A percentile compares a stretch with the other conserved stretches of the same genome.
Evolutionary conservation across 805 yeast genomes (phyloP).

Genomic region (Cyberlindnera euphorbiae): DNA sequence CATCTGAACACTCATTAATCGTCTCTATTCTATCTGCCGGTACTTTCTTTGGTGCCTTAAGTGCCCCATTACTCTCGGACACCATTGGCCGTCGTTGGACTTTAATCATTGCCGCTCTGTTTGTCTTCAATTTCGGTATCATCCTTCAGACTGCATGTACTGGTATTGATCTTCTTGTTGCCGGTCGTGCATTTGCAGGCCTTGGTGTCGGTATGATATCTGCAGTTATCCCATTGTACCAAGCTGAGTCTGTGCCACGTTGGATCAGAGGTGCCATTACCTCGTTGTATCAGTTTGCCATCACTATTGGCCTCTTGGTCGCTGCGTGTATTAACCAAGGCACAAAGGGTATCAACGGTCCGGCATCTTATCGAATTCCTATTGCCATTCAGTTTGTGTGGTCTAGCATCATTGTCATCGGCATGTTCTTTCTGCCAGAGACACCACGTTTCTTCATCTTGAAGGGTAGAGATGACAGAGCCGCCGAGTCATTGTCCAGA

Average conservation of each 20-base stretch:
- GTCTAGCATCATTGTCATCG: constrained; percentile 56
- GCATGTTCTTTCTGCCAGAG: constrained; percentile 69
- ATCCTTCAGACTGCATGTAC: constrained; percentile 43
- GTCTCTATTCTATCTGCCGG: constrained; percentile 75
- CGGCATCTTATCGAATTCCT: constrained; percentile 69
- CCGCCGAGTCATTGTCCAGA: constrained; percentile 48
- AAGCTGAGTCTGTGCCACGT: constrained; percentile 75
- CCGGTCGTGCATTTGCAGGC: constrained; percentile 72
- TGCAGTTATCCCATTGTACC: constrained; percentile 69
- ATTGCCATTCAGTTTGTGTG: constrained; percentile 68
- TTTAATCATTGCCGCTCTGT: constrained; percentile 37
- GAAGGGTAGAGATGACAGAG: constrained; percentile 51
- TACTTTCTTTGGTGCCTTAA: constrained; percentile 62
- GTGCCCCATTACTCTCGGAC: constrained; percentile 56
- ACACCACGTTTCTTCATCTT: constrained; percentile 68
- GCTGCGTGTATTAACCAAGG: constrained; percentile 72
- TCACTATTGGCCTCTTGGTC: constrained; percentile 66
- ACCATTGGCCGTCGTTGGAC: constrained; percentile 50
- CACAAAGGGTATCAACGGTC: constrained; percentile 45
- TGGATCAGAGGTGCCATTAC: constrained; percentile 78
- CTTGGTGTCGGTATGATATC: constrained; percentile 71
- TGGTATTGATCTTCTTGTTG: constrained; percentile 46
- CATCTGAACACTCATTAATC: constrained; percentile 51
- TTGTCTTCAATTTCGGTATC: constrained; percentile 50
- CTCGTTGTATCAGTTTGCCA: constrained; percentile 68